A percentile compares a stretch with the other conserved stretches of the same genome.
Conservation (phyloP, 2,329 filamentous ascomycete species). For the Xenosphaeropsis pyriputrescens region DNA sequence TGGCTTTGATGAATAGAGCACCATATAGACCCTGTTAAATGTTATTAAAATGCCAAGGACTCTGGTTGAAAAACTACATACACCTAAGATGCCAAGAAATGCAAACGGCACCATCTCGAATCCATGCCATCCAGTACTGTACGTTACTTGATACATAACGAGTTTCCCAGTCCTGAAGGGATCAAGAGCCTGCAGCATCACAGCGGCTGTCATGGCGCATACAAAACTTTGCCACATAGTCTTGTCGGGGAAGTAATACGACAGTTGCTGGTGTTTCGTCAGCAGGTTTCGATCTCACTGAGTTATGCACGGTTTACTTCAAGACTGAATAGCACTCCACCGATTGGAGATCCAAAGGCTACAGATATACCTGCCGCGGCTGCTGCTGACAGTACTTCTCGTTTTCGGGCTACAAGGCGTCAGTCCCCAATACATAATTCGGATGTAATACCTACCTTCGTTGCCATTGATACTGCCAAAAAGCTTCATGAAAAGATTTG, state of each 20-base stretch:
- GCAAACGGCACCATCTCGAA: conserved; percentile 88
- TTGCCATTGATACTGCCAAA: conserved; percentile 72
- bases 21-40: conserved; percentile 64
- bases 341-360: conserved; percentile 86
- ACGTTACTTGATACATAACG: conserved; percentile 90
- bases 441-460: conserved; percentile 43
- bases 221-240: conserved; percentile 99
- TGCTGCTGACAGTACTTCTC: conserved; percentile 84
- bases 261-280: conserved; percentile 52
- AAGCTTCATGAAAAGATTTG: conserved; percentile 83
- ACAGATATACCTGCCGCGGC: conserved; percentile 88
- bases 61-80: conserved; percentile 17
- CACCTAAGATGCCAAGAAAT: conserved; percentile 70
- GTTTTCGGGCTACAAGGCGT: conserved; percentile 57
- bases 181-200: conserved; percentile 83
- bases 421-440: conserved; percentile 2
- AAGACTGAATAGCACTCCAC: conserved; percentile 89
- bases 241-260: conserved; percentile 96
- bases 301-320: conserved; percentile 35
- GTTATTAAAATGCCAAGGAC: too few species aligned
- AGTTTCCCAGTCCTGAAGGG: conserved; percentile 92
- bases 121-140: conserved; percentile 81
- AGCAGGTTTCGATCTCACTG: background rate
- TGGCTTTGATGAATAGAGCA: conserved; percentile 85
- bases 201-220: conserved; percentile 95